These are phyloP conservation scores for Fusarium keratoplasticum DNA, from an alignment of 2,329 filamentous ascomycete genomes.

Conservation along the genomic window DNA sequence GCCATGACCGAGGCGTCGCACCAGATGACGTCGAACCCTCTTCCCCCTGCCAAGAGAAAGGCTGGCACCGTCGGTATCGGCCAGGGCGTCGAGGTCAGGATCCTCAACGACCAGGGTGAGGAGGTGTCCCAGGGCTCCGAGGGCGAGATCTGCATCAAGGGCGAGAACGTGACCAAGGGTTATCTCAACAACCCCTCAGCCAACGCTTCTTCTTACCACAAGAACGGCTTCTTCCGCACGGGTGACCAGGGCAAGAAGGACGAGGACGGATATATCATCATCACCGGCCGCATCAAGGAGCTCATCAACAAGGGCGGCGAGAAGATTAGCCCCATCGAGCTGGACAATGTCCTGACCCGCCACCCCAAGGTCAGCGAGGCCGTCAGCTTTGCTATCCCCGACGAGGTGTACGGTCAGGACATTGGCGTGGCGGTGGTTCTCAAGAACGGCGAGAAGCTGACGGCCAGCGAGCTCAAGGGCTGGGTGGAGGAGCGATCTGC, in stretches of 20 bases:
- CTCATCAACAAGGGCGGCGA: conserved; percentile 92
- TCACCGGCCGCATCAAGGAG: conserved; percentile 94
- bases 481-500: conserved; percentile 79
- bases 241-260: conserved; percentile 88
- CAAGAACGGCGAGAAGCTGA: conserved; percentile 70
- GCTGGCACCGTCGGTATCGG: conserved; percentile 86
- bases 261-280: conserved; percentile 82
- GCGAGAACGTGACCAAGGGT: conserved; percentile 85
- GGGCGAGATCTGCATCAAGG: conserved; percentile 85
- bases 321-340: conserved; percentile 89
- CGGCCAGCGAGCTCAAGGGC: conserved; percentile 70
- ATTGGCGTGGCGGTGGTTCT: conserved; percentile 81
- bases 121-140: conserved; percentile 76
- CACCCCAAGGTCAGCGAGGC: conserved; percentile 80
- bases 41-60: conserved; percentile 78
- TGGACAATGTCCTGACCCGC: conserved; percentile 84
- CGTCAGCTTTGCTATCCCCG: conserved; percentile 85
- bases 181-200: conserved; percentile 87
- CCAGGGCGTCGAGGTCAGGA: conserved; percentile 84
- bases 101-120: conserved; percentile 76
- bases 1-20: conserved; percentile 93
- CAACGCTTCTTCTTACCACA: conserved; percentile 79
- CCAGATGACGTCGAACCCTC: conserved; percentile 83
- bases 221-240: conserved; percentile 85
- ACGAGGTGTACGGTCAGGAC: conserved; percentile 87